Percentiles rank a stretch among this genome's conserved stretches.
phyloP scores from a whole-genome alignment of 2,329 filamentous ascomycete species.

The Fusarium sambucinum region DNA sequence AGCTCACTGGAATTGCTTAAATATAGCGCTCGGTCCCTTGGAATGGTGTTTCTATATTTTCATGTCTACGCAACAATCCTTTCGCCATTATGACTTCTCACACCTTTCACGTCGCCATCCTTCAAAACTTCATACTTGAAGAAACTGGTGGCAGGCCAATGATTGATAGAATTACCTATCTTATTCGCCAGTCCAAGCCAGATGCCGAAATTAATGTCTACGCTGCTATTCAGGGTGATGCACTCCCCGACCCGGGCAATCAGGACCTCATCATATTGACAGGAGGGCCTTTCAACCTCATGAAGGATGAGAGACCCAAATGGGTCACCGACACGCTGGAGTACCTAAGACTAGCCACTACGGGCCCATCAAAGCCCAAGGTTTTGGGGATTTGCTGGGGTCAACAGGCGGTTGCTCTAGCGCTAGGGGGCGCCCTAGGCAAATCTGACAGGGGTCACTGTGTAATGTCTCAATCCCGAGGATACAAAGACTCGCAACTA shows the following conservation, averaged over 20 bases:
- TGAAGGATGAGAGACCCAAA: not conserved
- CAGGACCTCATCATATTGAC: slow-evolving; percentile 3
- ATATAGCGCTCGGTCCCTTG: not conserved
- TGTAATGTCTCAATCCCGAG: not conserved
- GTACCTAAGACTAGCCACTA: not conserved
- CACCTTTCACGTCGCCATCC: slow-evolving; percentile 2
- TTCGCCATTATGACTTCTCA: not conserved
- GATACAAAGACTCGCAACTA: not conserved
- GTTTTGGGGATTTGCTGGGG: slow-evolving; percentile 7
- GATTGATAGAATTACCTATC: not conserved
- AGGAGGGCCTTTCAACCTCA: not conserved
- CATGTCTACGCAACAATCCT: not conserved
- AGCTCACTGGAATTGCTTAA: not conserved
- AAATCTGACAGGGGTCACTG: not conserved
- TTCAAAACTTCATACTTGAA: not conserved
- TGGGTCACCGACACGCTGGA: not conserved
- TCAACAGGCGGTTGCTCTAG: slow-evolving; percentile 2
- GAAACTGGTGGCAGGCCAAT: not conserved
- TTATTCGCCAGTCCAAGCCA: not conserved
- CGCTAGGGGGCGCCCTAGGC: not conserved
- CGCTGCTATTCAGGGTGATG: not conserved
- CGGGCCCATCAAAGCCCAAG: not conserved
- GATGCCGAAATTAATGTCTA: not conserved
- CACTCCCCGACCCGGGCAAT: not conserved
- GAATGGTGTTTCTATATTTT: not conserved